Conservation (phyloP, 805 yeast genomes). For the Candida berthetii region DNA sequence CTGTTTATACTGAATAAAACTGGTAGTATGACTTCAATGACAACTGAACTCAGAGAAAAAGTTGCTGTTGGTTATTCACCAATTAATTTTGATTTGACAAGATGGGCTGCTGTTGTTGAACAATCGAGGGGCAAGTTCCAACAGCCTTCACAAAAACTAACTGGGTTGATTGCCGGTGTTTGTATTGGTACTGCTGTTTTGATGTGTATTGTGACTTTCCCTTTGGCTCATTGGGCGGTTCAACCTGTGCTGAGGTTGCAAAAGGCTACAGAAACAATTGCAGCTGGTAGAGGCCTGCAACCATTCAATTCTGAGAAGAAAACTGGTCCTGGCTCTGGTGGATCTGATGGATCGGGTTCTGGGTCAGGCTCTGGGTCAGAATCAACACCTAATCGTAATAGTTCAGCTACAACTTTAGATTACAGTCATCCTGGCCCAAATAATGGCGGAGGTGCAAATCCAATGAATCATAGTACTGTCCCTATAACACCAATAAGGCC, state of each 20-base stretch:
- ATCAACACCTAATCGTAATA: neutral
- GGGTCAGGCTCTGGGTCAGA: neutral
- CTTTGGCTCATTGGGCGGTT: conserved; percentile 79
- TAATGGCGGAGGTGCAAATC: neutral
- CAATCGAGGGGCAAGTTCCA: conserved; percentile 54
- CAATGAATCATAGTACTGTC: neutral
- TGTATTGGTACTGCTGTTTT: conserved; percentile 73
- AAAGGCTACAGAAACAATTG: conserved; percentile 65
- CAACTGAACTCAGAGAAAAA: conserved; percentile 25
- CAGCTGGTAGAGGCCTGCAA: conserved; percentile 34
- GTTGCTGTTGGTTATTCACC: conserved; percentile 56
- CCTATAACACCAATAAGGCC: too few species aligned
- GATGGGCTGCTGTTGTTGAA: conserved; percentile 74
- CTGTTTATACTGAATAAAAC: conserved; percentile 26
- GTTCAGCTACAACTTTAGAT: neutral
- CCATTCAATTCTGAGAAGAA: conserved; percentile 7
- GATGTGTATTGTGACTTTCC: conserved; percentile 71
- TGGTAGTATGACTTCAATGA: conserved; percentile 36
- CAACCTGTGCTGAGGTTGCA: conserved; percentile 75
- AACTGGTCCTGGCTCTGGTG: neutral
- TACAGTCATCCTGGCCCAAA: too few species aligned
- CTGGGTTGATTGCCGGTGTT: conserved; percentile 69
- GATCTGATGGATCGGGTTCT: conserved; percentile 3
- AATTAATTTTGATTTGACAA: conserved; percentile 33
- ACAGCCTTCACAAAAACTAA: conserved; percentile 54